These are phyloP conservation scores for Fusarium paranaense DNA, from an alignment of 2,329 filamentous ascomycete species.

Conservation along the genomic window DNA sequence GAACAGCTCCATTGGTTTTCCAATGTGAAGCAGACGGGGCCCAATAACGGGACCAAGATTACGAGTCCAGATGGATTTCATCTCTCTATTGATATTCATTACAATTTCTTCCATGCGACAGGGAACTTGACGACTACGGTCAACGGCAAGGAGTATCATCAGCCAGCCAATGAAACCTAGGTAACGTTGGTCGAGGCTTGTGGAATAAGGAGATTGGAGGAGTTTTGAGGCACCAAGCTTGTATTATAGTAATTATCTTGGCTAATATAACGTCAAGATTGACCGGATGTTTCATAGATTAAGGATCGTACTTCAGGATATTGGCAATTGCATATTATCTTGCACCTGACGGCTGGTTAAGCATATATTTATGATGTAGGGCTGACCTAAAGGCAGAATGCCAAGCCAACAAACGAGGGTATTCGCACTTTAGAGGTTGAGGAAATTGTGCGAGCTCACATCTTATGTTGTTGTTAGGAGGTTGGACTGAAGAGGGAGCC, in stretches of 20 bases:
- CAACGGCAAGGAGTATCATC: background rate
- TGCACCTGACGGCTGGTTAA: too few species aligned
- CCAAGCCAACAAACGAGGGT: too few species aligned
- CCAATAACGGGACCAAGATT: background rate
- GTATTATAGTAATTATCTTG: background rate
- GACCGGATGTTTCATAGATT: too few species aligned
- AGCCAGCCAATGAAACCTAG: background rate
- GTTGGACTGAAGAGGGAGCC: too few species aligned
- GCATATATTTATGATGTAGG: too few species aligned
- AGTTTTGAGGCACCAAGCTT: background rate
- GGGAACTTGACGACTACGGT: background rate
- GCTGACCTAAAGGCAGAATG: too few species aligned
- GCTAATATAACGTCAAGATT: too few species aligned
- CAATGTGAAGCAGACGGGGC: background rate
- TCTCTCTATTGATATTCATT: background rate
- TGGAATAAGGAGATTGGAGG: background rate
- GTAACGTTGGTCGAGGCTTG: accelerated
- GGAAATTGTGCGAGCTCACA: too few species aligned
- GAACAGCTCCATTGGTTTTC: background rate
- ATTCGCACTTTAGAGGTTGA: too few species aligned
- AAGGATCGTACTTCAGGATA: too few species aligned
- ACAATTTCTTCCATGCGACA: background rate
- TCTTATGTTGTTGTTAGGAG: too few species aligned
- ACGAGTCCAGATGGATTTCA: background rate
- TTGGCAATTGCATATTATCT: too few species aligned